Evolutionary conservation across 306 rosid species (phyloP), one percentile per base, ranked within the genome.

Genomic region (Vicia sativa): DNA sequence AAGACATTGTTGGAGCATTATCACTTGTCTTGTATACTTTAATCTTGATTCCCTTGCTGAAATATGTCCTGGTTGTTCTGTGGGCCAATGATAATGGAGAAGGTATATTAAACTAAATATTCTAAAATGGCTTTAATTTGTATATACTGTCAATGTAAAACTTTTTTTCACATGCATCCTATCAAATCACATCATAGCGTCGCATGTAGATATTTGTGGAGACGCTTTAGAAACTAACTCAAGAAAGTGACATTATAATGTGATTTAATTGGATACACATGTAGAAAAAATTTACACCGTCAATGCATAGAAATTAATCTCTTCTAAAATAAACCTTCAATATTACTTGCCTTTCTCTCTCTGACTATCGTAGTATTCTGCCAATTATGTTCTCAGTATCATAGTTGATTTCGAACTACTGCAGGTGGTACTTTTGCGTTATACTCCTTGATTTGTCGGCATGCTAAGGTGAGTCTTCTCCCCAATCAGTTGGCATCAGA

Each of bases 401-500:
- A 35, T 67, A 25, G n/a, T 54, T 80, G 70, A 63, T 56, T 46
- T 43, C 21, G 45, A 73, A 73, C 67, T 82, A 62, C 74, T 85
- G 85, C 90, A 93, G 99, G 99, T 78, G 99, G 99, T 76, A 95
- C 99, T 68, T 95, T 95, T 90, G 99, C 99, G 34, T 82, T 95
- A 82, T 95, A 95, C 81, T 95, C 97, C 15, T 88, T 95, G 89
- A 95, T 95, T 63, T 95, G 99, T 79, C 96, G 99, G 53, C 96
- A 95, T 77, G 97, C 99, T 72, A 95, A 95, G 87, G 99, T 84
- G 82, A 90, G 99, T 81, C 97, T 90, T 76, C 90, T 95, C 69
- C 99, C 99, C 9, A 95, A 95, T 81, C 99, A 95, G 81, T 84
- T 90, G 72, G 91, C 95, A 54, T 95, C 99, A 0, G 99, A 95